Evolutionary conservation across 1,284 basidiomycete genomes (phyloP).

Genomic region (Dichomitus squalens): DNA sequence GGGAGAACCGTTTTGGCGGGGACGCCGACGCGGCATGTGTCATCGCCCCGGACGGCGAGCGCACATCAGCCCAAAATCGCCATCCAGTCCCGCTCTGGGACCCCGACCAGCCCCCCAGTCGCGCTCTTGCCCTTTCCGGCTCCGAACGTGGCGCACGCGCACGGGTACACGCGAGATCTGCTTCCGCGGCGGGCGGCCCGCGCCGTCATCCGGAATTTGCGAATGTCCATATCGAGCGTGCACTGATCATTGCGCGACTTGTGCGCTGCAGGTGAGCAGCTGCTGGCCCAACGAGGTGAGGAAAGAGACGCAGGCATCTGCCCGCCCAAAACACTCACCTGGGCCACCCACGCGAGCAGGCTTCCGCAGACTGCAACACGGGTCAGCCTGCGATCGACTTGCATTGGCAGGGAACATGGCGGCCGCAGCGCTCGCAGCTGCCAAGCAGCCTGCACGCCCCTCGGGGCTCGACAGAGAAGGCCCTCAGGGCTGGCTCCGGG

Average conservation of each 20-base stretch:
- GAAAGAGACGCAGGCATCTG: too few relatives aligned
- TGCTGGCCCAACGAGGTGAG: too few relatives aligned
- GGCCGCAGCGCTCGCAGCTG: constrained; percentile 13
- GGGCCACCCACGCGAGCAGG: not conserved
- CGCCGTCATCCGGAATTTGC: not conserved
- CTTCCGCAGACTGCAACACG: not conserved
- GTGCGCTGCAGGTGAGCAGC: too few relatives aligned
- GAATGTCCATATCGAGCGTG: too few relatives aligned
- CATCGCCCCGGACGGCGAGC: constrained; percentile 18
- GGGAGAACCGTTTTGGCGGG: constrained; percentile 20
- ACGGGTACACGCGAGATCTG: not conserved
- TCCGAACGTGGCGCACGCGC: not conserved
- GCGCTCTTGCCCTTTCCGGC: constrained; percentile 5
- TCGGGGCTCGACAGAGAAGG: constrained; percentile 5
- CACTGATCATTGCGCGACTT: too few relatives aligned
- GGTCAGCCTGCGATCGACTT: not conserved
- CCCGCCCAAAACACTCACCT: not conserved
- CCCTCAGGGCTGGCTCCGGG: not conserved
- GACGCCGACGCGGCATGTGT: constrained; percentile 18
- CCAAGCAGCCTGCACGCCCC: constrained; percentile 12
- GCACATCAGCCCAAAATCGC: constrained; percentile 20
- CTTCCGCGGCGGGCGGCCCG: constrained; percentile 1
- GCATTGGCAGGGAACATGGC: constrained; percentile 7
- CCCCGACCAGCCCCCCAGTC: constrained; percentile 14
- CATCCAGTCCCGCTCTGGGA: constrained; percentile 9